These are phyloP conservation scores for Balansia obtecta DNA, from an alignment of 2,329 filamentous ascomycete genomes.

Conservation along the genomic window DNA sequence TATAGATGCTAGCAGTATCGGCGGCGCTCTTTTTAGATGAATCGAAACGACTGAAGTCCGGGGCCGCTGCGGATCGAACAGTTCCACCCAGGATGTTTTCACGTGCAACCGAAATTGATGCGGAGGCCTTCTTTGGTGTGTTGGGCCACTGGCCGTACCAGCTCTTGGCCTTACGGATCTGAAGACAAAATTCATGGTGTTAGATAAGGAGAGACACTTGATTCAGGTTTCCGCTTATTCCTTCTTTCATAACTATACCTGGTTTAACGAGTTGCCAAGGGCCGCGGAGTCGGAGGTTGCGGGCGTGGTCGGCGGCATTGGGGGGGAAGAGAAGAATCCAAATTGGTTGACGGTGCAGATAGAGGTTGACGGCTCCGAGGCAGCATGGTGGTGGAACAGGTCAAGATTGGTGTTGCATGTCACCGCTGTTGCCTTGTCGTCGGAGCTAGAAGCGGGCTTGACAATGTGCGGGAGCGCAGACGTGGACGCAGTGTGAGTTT, in stretches of 20 bases:
- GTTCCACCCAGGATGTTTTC: slow-evolving; percentile 50
- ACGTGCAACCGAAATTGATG: slow-evolving; percentile 47
- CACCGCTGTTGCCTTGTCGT: neutral
- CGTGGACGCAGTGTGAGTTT: neutral
- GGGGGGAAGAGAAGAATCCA: neutral
- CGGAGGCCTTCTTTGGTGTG: slow-evolving; percentile 42
- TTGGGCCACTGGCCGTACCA: slow-evolving; percentile 54
- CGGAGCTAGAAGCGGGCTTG: neutral
- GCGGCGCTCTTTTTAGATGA: slow-evolving; percentile 21
- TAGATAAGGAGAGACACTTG: neutral
- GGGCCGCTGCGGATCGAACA: slow-evolving; percentile 29
- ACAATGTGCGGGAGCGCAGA: neutral
- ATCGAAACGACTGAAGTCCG: slow-evolving; percentile 41
- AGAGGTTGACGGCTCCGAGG: neutral
- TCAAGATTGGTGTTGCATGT: neutral
- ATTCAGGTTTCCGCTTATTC: neutral
- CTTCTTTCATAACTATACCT: slow-evolving; percentile 8
- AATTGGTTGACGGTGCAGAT: neutral
- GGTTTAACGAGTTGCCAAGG: neutral
- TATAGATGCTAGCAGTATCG: slow-evolving; percentile 19
- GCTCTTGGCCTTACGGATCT: slow-evolving; percentile 42
- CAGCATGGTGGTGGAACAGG: neutral
- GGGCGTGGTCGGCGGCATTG: slow-evolving; percentile 3
- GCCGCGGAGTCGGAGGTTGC: neutral
- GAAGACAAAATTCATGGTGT: slow-evolving; percentile 1